Base-by-base conservation (phyloP, 352 stramenopile species). In the Elongisporangium anandrum region DNA sequence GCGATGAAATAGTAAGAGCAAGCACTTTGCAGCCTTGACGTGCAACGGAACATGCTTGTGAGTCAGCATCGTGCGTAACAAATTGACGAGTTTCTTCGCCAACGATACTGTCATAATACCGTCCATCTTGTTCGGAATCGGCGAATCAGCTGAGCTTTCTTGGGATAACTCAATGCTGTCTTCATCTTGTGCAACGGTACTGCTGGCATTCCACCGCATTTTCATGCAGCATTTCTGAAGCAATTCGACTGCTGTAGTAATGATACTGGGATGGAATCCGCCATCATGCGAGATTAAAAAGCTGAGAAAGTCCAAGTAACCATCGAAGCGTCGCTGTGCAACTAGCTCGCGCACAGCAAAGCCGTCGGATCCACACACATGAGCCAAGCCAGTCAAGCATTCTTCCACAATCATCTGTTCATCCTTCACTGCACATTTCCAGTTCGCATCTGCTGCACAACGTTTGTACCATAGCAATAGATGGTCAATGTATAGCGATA, bases 401-500 rank as follows among this genome's bases (percentile, higher is more conserved):
- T 95, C 85, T 64, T 95, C 85, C n/a, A 92, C 79, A 15, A 91
- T 69, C 81, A 91, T 88, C 20, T 79, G 70, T 10, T 63, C 62
- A 53, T 69, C 81, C 39, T 62, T 53, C 34, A 23, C 45, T 41
- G 47, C 49, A 19, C 10, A 56, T 5, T 13, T 22, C n/a, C 54
- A 45, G 10, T 45, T 45, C 34, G 34, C 17, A 12, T 45, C 34
- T 45, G 34, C 34, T 45, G 13, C 34, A 17, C 10, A 17, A 17
- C 34, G 34, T 45, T 45, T 41, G 39, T 65, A 65, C 77, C 76
- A 88, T 9, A 64, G 57, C 54, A 79, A 68, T 4, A 93, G 59
- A 17, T 74, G 62, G 5, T 57, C 39, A 12, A 94, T 59, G 54
- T 92, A 92, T 60, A 91, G 61, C 0, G 58, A 59, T 5, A 89